A percentile compares a stretch with the other conserved stretches of the same genome.
phyloP scores from a whole-genome alignment of 352 stramenopile species.

The Plasmopara viticola region DNA sequence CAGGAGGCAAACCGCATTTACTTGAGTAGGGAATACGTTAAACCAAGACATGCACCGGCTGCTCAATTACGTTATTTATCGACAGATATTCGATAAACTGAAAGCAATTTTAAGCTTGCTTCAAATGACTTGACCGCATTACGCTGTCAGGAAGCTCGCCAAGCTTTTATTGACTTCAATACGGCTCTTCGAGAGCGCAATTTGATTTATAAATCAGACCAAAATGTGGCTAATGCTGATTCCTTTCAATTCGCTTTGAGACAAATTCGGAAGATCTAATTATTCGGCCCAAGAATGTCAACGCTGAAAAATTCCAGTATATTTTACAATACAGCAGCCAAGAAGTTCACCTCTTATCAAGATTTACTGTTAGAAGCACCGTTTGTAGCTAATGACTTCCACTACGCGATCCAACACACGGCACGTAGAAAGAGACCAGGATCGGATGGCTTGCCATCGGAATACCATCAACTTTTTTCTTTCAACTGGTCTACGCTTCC shows the following conservation, averaged over 20 bases:
- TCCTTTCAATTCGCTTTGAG: background rate
- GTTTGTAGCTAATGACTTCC: background rate
- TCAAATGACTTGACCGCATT: background rate
- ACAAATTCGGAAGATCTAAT: slow-evolving; percentile 2
- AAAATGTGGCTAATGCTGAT: background rate
- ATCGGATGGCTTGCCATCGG: background rate
- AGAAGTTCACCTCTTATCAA: background rate
- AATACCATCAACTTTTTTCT: slow-evolving; percentile 5
- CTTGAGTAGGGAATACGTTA: slow-evolving; percentile 6
- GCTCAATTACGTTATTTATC: background rate
- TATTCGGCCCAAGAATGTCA: slow-evolving; percentile 1
- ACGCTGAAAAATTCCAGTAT: background rate
- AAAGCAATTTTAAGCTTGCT: background rate
- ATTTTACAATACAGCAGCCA: slow-evolving; percentile 1
- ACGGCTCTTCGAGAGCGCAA: slow-evolving; percentile 2
- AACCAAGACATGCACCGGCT: slow-evolving; percentile 1
- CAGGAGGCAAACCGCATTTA: slow-evolving; percentile 6
- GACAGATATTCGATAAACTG: background rate
- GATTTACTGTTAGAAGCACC: background rate
- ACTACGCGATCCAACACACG: background rate
- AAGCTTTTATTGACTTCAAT: slow-evolving; percentile 6
- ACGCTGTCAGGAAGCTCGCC: background rate
- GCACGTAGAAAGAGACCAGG: background rate
- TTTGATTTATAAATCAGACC: slow-evolving; percentile 7
- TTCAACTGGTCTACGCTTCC: background rate